Evolutionary conservation across 73 alveolate genomes (phyloP), one percentile per base, ranked within the genome.

Genomic region (Tetrahymena borealis): DNA sequence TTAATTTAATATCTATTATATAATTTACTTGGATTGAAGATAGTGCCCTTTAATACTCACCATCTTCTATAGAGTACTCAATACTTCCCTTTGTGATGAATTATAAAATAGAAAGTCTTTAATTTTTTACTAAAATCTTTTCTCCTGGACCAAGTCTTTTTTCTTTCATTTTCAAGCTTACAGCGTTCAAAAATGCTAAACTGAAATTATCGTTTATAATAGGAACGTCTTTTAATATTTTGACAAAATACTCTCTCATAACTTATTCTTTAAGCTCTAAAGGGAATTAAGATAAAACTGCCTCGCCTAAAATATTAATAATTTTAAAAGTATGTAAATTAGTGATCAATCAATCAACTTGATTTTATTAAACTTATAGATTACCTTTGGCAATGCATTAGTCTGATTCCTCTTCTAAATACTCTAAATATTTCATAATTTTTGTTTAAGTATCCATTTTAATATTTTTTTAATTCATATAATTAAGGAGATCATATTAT

Each of bases 401-500:
- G 35, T 60, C 85, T 15, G 85, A 60, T 28, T 60, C 85, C 28
- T 60, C n/a, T 60, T 60, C 85, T 28, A 60, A 60, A 20, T 60
- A 60, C 10, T 60, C 85, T n/a, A 60, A 60, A 60, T 60, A 60
- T 20, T 60, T 60, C 85, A 60, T 60, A 18, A 60, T 60, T 28
- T 60, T 60, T 1, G 85, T 60, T 60, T 60, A n/a, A 9, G 85
- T 60, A 24, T 60, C 85, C 85, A 60, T 60, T 16, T 60, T 60
- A 60, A 60, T 60, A 60, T 60, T 60, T 60, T 60, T 60, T 60
- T 60, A n/a, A 28, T 60, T 93, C 93, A 93, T 79, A 93, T 93
- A 93, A 32, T 93, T 93, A 38, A 79, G 90, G 11, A 93, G 91
- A 85, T 90, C 90, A 93, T 93, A 79, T 92, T 79, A 33, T 37